A percentile compares a stretch with the other conserved stretches of the same genome.
phyloP scores from a whole-genome alignment of 202 grass and related monocot species.

The Bolboschoenoplectus hybrid region DNA sequence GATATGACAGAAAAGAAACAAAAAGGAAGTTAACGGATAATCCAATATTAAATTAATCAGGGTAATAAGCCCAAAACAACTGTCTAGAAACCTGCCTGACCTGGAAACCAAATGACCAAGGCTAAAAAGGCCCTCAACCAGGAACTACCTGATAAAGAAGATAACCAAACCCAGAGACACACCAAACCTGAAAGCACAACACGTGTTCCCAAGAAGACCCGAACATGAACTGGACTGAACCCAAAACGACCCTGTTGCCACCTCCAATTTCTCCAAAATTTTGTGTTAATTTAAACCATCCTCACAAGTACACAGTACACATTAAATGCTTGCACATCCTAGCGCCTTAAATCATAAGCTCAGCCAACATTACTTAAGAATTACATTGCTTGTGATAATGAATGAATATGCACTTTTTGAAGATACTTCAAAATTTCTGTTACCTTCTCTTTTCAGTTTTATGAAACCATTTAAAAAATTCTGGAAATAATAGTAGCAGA shows the following conservation, averaged over 20 bases:
- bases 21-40: not conserved
- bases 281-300: not conserved
- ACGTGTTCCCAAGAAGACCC: not conserved
- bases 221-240: not conserved
- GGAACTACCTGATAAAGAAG: not conserved
- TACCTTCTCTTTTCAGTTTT: not conserved
- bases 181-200: not conserved
- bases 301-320: not conserved
- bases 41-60: constrained; percentile 4
- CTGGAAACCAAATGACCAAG: not conserved
- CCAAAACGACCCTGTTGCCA: not conserved
- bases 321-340: not conserved
- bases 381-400: not conserved
- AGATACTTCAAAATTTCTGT: not conserved
- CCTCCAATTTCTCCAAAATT: not conserved
- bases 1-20: not conserved
- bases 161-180: not conserved
- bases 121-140: not conserved
- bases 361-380: not conserved
- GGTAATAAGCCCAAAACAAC: not conserved
- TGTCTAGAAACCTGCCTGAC: not conserved
- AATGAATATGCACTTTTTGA: not conserved
- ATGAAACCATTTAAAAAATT: constrained; percentile 10
- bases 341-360: constrained; percentile 1
- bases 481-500: not conserved